Evolutionary conservation across 2,329 filamentous ascomycete genomes (phyloP).

Genomic region (Arthrobotrys iridis): DNA sequence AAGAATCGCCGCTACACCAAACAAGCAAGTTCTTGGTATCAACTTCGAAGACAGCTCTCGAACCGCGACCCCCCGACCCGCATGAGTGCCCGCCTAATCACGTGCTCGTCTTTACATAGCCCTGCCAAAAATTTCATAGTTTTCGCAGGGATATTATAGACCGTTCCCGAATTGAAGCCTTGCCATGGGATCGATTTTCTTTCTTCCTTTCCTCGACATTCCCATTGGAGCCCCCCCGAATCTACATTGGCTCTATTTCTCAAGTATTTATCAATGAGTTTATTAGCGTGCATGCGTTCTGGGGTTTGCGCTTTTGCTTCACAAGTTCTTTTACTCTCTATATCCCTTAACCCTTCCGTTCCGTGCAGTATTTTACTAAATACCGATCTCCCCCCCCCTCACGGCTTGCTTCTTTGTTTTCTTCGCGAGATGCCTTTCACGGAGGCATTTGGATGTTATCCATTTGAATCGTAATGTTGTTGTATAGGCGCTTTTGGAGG

Average conservation of each 20-base stretch:
- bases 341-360: no score
- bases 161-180: neutral
- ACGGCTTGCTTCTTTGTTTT: neutral
- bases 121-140: neutral
- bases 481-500: slow-evolving; percentile 42
- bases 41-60: slow-evolving; percentile 48
- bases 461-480: neutral
- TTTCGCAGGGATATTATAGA: neutral
- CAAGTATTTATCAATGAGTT: slow-evolving; percentile 34
- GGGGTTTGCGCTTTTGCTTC: slow-evolving; percentile 39
- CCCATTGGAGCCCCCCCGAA: neutral
- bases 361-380: no score
- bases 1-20: slow-evolving; percentile 33
- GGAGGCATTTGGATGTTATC: neutral
- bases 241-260: slow-evolving; percentile 19
- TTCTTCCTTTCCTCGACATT: neutral
- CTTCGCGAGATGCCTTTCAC: neutral
- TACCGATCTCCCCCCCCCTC: no score
- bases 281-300: slow-evolving; percentile 53
- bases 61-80: slow-evolving; percentile 47
- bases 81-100: neutral
- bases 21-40: slow-evolving; percentile 43
- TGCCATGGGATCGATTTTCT: neutral
- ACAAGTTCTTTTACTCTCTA: neutral
- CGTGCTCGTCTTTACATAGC: neutral